Percentiles rank a stretch among this genome's conserved stretches.
These are phyloP conservation scores for Hortaea werneckii DNA, from an alignment of 2,329 filamentous ascomycete genomes.

Conservation along the genomic window DNA sequence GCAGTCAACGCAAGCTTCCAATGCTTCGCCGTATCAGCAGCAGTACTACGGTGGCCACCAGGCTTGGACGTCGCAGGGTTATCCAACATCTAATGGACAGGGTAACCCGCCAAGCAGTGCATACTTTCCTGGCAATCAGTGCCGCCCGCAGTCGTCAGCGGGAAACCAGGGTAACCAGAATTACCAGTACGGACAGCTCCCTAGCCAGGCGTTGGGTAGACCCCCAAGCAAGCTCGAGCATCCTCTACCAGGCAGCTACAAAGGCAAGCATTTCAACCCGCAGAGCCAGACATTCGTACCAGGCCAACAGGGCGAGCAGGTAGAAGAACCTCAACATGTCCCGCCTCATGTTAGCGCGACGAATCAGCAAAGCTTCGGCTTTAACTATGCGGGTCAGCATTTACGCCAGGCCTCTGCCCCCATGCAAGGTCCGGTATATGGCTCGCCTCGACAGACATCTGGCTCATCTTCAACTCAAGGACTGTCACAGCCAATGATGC, in stretches of 20 bases:
- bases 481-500: constrained; percentile 18
- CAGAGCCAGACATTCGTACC: constrained; percentile 90
- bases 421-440: constrained; percentile 19
- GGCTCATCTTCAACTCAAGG: constrained; percentile 7
- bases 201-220: constrained; percentile 58
- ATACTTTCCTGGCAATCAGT: background rate
- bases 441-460: constrained; percentile 13
- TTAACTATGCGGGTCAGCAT: constrained; percentile 9
- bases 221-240: constrained; percentile 65
- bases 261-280: constrained; percentile 81
- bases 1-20: constrained; percentile 14
- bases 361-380: constrained; percentile 5
- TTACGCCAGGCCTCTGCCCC: constrained; percentile 25
- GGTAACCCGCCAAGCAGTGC: background rate
- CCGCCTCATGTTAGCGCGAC: constrained; percentile 14
- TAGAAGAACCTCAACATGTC: constrained; percentile 8
- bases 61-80: constrained; percentile 23
- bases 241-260: constrained; percentile 74
- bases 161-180: constrained; percentile 27
- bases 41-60: constrained; percentile 17
- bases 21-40: constrained; percentile 8
- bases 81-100: constrained; percentile 8
- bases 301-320: constrained; percentile 38
- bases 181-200: constrained; percentile 73
- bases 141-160: background rate